Percentiles rank a stretch among this genome's conserved stretches.
These are phyloP conservation scores for Saccharomycopsis oosterbeekiorum DNA, from an alignment of 805 yeast species.

Conservation along the genomic window DNA sequence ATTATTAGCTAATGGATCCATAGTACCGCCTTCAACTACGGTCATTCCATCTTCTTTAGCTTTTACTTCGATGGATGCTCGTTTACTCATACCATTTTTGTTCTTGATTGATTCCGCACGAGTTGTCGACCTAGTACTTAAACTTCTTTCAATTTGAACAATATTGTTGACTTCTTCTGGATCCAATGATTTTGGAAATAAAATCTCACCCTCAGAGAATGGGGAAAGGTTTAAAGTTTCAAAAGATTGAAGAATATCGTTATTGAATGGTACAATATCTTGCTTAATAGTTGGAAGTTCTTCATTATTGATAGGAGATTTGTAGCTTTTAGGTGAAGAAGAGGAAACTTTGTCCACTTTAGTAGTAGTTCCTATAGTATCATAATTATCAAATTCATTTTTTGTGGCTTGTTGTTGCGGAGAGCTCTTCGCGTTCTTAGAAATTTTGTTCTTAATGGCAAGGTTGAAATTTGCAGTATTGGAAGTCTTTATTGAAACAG, in stretches of 20 bases:
- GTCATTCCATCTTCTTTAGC: constrained; percentile 41
- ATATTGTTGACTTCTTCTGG: constrained; percentile 66
- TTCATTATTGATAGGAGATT: neutral
- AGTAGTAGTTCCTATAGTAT: neutral
- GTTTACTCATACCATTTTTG: constrained; percentile 1
- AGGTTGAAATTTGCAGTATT: constrained; percentile 17
- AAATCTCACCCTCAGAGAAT: constrained; percentile 37
- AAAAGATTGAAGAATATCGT: constrained; percentile 1
- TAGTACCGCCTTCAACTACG: constrained; percentile 22
- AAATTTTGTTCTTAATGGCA: constrained; percentile 10
- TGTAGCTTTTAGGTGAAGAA: neutral
- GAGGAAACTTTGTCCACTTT: neutral
- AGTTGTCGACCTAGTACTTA: constrained; percentile 43
- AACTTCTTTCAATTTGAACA: constrained; percentile 57
- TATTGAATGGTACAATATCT: neutral
- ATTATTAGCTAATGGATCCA: neutral
- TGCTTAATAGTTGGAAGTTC: neutral
- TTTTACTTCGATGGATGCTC: constrained; percentile 22
- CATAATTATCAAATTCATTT: neutral
- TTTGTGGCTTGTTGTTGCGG: neutral
- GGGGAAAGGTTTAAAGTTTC: constrained; percentile 2
- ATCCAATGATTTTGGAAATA: constrained; percentile 63
- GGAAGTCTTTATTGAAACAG: constrained; percentile 11
- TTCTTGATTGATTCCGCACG: constrained; percentile 21
- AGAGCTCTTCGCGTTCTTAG: neutral